Evolutionary conservation across 2,329 filamentous ascomycete species (phyloP), one percentile per base, ranked within the genome.

Genomic region (Cercospora zeina): DNA sequence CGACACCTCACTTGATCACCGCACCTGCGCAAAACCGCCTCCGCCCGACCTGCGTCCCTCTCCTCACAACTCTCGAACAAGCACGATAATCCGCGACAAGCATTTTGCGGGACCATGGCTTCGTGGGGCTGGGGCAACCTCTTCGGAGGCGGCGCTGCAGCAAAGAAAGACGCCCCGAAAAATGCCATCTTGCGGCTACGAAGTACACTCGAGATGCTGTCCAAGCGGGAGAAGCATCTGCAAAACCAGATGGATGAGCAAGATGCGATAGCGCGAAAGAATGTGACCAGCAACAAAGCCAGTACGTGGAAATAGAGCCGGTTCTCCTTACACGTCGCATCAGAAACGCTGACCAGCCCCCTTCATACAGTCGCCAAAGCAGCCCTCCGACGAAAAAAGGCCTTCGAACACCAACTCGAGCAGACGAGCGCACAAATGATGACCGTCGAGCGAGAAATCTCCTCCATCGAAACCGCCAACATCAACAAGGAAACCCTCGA

Each of bases 401-500:
- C 87, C 70, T 91, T 95, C 73, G 92, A 97, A 78, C 89, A 93
- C 77, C 91, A 90, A 61, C 85, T 97, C 62, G 91, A 96, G 69
- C 93, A 97, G 79, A 97, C 93, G 1, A 84, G 86, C 63, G 86
- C 89, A 33, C 93, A 97, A 79, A 96, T 97, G 73, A 86, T 87
- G 71, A 96, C 95, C 21, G 83, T 99, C 49, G 95, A 99, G 77
- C 89, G 93, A 74, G 92, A 99, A 77, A 96, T 97, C 74, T 95
- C 95, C 77, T 89, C 90, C 63, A 97, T 99, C 81, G 95, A 99
- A 79, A 91, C 93, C 53, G 95, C 95, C 65, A 99, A 97, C 77
- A 97, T 99, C 82, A 99, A 99, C 83, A 88, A 93, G 79, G 93
- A 97, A 82, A 99, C 95, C 11, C 82, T 97, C 67, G 85, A 89